Evolutionary conservation across 1,284 basidiomycete species (phyloP).

Genomic region (Phaffia rhodozyma): DNA sequence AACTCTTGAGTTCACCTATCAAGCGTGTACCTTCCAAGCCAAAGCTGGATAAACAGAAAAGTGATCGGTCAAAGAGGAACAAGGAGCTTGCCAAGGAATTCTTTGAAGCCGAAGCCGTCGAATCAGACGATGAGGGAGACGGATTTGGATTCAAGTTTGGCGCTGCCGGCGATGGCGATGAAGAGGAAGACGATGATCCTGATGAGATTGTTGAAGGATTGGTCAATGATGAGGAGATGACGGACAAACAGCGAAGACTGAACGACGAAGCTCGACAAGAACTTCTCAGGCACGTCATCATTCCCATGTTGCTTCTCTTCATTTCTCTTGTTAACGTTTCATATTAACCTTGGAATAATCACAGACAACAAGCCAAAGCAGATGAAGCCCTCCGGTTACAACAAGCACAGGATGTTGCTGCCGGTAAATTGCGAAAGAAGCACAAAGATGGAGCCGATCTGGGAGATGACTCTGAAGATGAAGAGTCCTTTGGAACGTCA

Average conservation of each 20-base stretch:
- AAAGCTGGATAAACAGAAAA: too few relatives aligned
- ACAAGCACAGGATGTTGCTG: slow-evolving; percentile 9
- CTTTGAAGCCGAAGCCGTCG: slow-evolving; percentile 9
- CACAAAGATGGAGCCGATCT: slow-evolving; percentile 16
- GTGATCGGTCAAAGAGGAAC: too few relatives aligned
- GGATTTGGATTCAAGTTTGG: slow-evolving; percentile 15
- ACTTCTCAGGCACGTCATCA: slow-evolving; percentile 1
- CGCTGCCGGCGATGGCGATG: background rate
- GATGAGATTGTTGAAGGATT: slow-evolving; percentile 14
- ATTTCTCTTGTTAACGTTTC: background rate
- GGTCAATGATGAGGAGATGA: slow-evolving; percentile 16
- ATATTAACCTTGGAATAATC: background rate
- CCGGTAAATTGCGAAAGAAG: slow-evolving; percentile 15
- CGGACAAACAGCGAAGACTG: background rate
- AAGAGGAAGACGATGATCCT: slow-evolving; percentile 15
- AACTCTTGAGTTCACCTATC: too few relatives aligned
- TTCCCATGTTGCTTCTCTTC: background rate
- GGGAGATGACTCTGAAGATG: slow-evolving; percentile 10
- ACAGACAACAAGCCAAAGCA: slow-evolving; percentile 11
- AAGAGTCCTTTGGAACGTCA: slow-evolving; percentile 2
- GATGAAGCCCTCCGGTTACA: slow-evolving; percentile 4
- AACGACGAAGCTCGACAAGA: slow-evolving; percentile 1
- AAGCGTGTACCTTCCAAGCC: too few relatives aligned
- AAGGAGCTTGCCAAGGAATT: background rate
- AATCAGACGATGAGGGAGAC: slow-evolving; percentile 16